Evolutionary conservation across 768 basidiomycete species (phyloP), one percentile per base, ranked within the genome.

Genomic region (Trametes coccinea): DNA sequence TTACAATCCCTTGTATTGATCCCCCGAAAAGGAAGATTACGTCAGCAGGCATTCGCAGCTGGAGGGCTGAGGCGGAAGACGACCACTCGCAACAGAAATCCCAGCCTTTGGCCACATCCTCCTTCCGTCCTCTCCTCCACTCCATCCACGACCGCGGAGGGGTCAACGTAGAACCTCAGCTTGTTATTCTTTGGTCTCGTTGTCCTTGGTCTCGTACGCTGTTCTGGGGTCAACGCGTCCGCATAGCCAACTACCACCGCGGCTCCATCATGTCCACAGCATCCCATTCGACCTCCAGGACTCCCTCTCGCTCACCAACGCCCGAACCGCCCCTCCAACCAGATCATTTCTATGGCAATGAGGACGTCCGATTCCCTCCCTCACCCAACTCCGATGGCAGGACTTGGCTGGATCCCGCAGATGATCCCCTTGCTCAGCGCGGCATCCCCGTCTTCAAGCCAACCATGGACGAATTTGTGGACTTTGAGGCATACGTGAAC

Each of bases 371-470:
- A 0, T 64, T 78, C 0, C 83, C 84, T 2, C 84, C 82, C 7
- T 89, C 89, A 6, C 88, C 88, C 9, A 72, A 80, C 62, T 87
- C 86, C 2, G 82, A 85, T 63, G 84, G 83, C 31, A 81, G 81
- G 63, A 77, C 80, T 40, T 90, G 86, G 84, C 78, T 92, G 37
- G 83, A 86, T 66, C 92, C 92, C n/a, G 79, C 80, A 31, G 90
- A 92, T 69, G 92, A 93, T 78, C 90, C 86, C 29, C 70, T 86
- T 31, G 91, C 92, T 0, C 84, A 87, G 67, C 89, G 91, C 51
- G 97, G 96, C 40, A 96, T 98, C 48, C 97, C 96, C 5, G 94
- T 99, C 10, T 99, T 99, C 82, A 90, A 86, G 71, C 97, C 97
- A 8, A 86, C 90, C 2, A 89, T 95, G 85, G 88, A 89, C 53